Conservation (phyloP, 106 monocot species). For the Apostasia shenzhenica region DNA sequence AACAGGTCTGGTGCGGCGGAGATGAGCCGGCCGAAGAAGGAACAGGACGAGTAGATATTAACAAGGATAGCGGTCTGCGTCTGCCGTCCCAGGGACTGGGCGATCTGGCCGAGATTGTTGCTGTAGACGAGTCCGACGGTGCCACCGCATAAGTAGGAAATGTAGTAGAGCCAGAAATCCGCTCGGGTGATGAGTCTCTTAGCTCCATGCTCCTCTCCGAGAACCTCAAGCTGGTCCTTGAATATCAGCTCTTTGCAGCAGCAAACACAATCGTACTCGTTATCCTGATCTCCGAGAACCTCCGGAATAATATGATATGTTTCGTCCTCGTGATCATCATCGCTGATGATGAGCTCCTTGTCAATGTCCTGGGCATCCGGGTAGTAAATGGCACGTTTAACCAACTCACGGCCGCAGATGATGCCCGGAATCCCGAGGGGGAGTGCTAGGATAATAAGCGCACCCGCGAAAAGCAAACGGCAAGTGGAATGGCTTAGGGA, state of each 20-base stretch:
- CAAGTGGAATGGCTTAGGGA: constrained; percentile 20
- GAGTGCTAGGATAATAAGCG: constrained; percentile 44
- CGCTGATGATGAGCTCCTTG: constrained; percentile 22
- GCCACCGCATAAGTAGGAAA: constrained; percentile 73
- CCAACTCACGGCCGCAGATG: constrained; percentile 30
- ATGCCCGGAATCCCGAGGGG: constrained; percentile 59
- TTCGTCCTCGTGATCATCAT: background rate
- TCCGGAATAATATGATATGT: background rate
- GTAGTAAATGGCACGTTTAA: constrained; percentile 22
- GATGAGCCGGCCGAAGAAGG: constrained; percentile 80
- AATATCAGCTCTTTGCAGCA: constrained; percentile 6
- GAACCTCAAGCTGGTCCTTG: constrained; percentile 23
- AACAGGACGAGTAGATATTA: constrained; percentile 75
- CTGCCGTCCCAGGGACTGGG: constrained; percentile 52
- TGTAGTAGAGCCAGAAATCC: constrained; percentile 83
- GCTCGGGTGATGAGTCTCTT: constrained; percentile 30
- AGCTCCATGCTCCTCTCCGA: constrained; percentile 65
- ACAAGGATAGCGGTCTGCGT: constrained; percentile 37
- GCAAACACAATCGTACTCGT: background rate
- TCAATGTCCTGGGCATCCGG: constrained; percentile 6
- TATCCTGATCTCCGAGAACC: background rate
- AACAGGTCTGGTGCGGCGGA: constrained; percentile 71
- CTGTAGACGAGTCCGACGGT: constrained; percentile 85
- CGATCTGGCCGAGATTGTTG: constrained; percentile 82
- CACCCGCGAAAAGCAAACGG: constrained; percentile 37